Conservation (phyloP, 2,329 filamentous ascomycete species). For the Metarhizium humberi region DNA sequence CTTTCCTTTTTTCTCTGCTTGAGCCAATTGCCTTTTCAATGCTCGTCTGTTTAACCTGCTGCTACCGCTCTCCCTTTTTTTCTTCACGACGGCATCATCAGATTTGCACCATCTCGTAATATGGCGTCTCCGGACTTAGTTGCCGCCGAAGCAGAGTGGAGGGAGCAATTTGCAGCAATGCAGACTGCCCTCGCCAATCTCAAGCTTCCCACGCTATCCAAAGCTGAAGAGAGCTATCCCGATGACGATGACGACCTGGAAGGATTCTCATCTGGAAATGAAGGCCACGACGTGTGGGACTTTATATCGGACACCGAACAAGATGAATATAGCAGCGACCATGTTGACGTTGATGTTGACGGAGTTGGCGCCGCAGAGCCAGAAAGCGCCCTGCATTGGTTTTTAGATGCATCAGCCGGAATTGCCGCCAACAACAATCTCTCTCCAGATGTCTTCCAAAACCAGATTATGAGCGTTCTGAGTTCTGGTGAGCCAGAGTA, state of each 20-base stretch:
- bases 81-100: neutral
- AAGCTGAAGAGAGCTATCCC: constrained; percentile 33
- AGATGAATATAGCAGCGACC: constrained; percentile 56
- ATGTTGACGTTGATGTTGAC: constrained; percentile 38
- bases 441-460: constrained; percentile 58
- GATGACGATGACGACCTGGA: constrained; percentile 57
- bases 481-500: constrained; percentile 62
- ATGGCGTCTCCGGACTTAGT: constrained; percentile 27
- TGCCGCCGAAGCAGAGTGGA: constrained; percentile 59
- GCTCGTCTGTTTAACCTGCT: neutral
- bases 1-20: no score
- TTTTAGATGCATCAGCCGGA: constrained; percentile 56
- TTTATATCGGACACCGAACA: constrained; percentile 70
- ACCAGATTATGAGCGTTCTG: constrained; percentile 69
- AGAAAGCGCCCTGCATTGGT: constrained; percentile 57
- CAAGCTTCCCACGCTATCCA: constrained; percentile 34
- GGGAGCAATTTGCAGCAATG: constrained; percentile 79
- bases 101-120: neutral
- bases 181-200: constrained; percentile 71
- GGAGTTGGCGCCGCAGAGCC: constrained; percentile 17
- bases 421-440: constrained; percentile 60
- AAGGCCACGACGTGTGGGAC: constrained; percentile 83
- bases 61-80: neutral
- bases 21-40: neutral
- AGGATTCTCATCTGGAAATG: constrained; percentile 46